Conservation (phyloP, 805 yeast genomes). For the Debaryomyces tyrocola region DNA sequence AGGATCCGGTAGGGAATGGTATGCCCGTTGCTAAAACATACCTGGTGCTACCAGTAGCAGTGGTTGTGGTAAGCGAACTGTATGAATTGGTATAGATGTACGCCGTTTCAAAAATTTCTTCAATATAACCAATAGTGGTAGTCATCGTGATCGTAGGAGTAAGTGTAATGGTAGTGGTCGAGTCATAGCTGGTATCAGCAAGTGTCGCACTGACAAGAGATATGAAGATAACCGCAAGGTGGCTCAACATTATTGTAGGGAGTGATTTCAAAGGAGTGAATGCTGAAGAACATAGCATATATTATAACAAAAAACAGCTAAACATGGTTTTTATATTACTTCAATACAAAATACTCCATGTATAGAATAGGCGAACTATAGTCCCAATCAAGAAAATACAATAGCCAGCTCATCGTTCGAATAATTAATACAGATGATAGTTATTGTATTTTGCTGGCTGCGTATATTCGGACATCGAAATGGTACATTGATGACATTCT, state of each 20-base stretch:
- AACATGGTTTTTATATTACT: no score
- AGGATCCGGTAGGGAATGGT: neutral
- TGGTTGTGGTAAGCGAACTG: constrained; percentile 31
- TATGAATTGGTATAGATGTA: constrained; percentile 30
- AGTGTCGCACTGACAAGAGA: constrained; percentile 4
- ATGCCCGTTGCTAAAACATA: constrained; percentile 5
- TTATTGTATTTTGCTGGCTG: no score
- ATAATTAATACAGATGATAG: no score
- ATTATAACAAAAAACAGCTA: no score
- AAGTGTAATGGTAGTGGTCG: constrained; percentile 23
- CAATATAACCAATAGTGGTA: constrained; percentile 26
- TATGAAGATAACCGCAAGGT: neutral
- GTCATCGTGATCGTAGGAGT: constrained; percentile 33
- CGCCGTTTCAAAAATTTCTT: constrained; percentile 24
- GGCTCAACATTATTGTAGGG: neutral
- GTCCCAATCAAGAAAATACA: neutral
- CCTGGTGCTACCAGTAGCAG: constrained; percentile 18
- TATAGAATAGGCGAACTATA: no score
- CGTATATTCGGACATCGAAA: no score
- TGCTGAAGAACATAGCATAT: no score
- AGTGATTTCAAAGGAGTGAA: no score
- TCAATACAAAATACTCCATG: no score
- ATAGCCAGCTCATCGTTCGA: neutral
- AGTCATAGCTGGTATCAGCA: constrained; percentile 12
- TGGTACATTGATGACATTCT: no score